Base-by-base conservation (phyloP, 1,139 yeast species). In the Saccharomyces pastorianus region DNA sequence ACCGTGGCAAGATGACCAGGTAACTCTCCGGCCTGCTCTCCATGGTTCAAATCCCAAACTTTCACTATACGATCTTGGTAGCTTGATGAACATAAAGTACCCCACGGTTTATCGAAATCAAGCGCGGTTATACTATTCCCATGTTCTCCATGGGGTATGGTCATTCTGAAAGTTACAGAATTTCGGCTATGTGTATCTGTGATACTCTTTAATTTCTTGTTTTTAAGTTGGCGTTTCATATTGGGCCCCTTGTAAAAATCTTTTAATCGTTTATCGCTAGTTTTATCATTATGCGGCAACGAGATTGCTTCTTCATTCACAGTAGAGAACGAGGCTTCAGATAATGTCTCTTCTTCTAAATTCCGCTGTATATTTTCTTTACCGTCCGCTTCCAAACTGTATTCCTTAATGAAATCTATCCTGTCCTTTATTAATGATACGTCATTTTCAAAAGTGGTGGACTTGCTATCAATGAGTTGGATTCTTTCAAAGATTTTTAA, bases 11-110 rank as follows among this genome's bases (percentile, higher is more conserved):
- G 60, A 61, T 81, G 85, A 20, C 84, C 85, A 57, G 77, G 79
- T 49, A 81, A 70, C 41, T 73, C 62, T 6, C 81, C 80, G 41
- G 70, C 65, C 65, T 76, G 78, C 64, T 72, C 77, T 48, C 77
- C 81, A 53, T 76, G 72, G 58, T 76, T 78, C 70, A 78, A 71
- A 72, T 90, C 96, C 96, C 96, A 88, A 9, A 90, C 88, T 58
- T 86, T 79, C 14, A 88, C 88, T 1, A 91, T 83, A 67, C 84
- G 88, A 69, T 89, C 96, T 63, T 84, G 74, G 4, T 91, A 81
- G 6, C 63, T 65, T 0, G 96, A 90, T 14, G 91, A 81, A 1
- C 89, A 91, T 69, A 84, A 65, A 1, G 82, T 81, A 1, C 88
- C 88, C 66, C 81, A 83, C n/a, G 88, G 88, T 44, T 76, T 74